Evolutionary conservation across 371 early-diverging fungal genomes (phyloP).

Genomic region (Mortierella sp.): DNA sequence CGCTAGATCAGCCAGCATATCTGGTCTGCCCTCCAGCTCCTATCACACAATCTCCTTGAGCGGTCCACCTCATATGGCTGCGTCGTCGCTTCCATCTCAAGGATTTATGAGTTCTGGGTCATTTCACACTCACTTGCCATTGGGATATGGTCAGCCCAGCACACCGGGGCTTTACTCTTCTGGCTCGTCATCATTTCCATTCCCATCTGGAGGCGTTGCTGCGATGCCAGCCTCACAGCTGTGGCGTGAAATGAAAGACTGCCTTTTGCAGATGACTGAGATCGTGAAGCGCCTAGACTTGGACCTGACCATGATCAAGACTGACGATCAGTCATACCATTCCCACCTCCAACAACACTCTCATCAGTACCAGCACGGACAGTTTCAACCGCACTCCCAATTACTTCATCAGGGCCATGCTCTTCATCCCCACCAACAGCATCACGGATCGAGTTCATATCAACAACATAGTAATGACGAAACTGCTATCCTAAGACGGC

Average conservation of each 20-base stretch:
- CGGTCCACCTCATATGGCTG: background rate
- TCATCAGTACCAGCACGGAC: conserved; percentile 18
- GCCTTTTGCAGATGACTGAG: conserved; percentile 52
- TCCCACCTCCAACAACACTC: conserved; percentile 12
- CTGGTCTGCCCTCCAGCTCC: conserved; percentile 25
- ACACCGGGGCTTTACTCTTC: conserved; percentile 23
- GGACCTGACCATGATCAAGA: conserved; percentile 46
- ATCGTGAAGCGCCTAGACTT: conserved; percentile 50
- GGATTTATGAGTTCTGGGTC: conserved; percentile 28
- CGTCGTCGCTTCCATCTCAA: conserved; percentile 43
- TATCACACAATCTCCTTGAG: background rate
- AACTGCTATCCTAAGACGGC: conserved; percentile 26
- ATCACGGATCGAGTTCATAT: conserved; percentile 14
- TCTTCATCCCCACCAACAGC: conserved; percentile 26
- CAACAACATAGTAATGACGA: conserved; percentile 27
- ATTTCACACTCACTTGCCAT: conserved; percentile 6
- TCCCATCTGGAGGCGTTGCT: conserved; percentile 14
- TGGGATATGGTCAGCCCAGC: conserved; percentile 1
- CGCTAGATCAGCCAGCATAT: conserved; percentile 41
- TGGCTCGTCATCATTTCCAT: conserved; percentile 6
- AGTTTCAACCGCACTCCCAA: conserved; percentile 17
- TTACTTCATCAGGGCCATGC: conserved; percentile 16
- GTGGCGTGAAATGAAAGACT: conserved; percentile 52
- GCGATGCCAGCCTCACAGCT: conserved; percentile 25
- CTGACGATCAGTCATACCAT: conserved; percentile 26